Conservation (phyloP, 106 monocot genomes). For the Allium cepa region DNA sequence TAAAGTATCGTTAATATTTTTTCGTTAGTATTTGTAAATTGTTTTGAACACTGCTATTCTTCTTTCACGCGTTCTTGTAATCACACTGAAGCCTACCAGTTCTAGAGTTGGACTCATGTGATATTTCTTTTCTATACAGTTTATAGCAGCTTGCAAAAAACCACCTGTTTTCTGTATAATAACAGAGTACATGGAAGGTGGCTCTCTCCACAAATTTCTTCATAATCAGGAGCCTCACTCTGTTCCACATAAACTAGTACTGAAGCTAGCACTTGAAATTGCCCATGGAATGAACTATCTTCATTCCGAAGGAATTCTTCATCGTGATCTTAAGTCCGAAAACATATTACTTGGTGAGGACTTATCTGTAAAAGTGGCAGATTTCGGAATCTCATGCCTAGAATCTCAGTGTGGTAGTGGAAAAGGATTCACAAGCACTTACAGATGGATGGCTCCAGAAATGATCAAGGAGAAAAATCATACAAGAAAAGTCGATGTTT, state of each 20-base stretch:
- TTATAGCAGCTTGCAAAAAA: conserved; percentile 92
- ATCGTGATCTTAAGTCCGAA: conserved; percentile 89
- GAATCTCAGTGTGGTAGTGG: conserved; percentile 64
- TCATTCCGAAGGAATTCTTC: conserved; percentile 83
- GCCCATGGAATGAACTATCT: conserved; percentile 88
- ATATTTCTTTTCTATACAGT: conserved; percentile 34
- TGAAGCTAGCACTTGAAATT: conserved; percentile 70
- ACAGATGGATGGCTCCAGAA: conserved; percentile 99
- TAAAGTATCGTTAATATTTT: no score
- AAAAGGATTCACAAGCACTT: conserved; percentile 78
- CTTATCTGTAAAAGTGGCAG: conserved; percentile 82
- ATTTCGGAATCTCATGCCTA: conserved; percentile 92
- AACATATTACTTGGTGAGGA: conserved; percentile 87
- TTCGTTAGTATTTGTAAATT: no score
- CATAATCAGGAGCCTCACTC: conserved; percentile 79
- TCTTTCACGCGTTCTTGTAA: no score
- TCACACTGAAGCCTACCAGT: no score
- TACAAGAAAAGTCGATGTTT: conserved; percentile 94
- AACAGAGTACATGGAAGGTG: conserved; percentile 86
- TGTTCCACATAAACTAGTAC: conserved; percentile 46
- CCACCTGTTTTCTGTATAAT: conserved; percentile 95
- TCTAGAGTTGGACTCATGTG: not conserved
- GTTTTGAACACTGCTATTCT: no score
- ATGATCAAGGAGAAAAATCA: conserved; percentile 93
- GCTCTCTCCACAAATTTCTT: conserved; percentile 79